Conservation (phyloP, 257 asterid species). For the Solanum ossicruentum region DNA sequence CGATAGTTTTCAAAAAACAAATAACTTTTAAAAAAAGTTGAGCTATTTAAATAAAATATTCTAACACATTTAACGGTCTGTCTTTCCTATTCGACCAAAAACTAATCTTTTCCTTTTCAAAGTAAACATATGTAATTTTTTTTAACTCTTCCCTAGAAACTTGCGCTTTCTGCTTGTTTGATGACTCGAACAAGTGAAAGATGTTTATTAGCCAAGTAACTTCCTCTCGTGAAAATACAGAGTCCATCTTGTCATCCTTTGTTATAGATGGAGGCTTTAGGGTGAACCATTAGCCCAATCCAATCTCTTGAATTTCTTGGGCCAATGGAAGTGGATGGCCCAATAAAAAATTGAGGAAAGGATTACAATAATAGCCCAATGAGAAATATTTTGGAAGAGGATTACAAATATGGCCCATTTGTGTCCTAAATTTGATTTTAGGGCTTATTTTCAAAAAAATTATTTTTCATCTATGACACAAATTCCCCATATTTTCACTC, state of each 20-base stretch:
- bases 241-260: background rate
- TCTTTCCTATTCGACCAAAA: no score
- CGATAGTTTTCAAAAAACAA: no score
- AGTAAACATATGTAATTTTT: no score
- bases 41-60: background rate
- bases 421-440: background rate
- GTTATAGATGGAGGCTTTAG: background rate
- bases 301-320: background rate
- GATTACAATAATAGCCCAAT: background rate
- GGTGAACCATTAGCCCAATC: background rate
- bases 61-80: background rate
- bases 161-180: no score
- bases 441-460: background rate
- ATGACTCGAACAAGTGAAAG: background rate
- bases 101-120: no score
- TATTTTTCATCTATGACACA: background rate
- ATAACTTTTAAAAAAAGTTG: no score
- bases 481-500: background rate
- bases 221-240: background rate
- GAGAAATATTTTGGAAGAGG: background rate
- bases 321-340: background rate
- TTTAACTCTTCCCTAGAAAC: no score
- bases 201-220: accelerated
- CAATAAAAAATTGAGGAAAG: background rate
- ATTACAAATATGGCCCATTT: background rate